phyloP scores from a whole-genome alignment of 768 basidiomycete species.

The Auricularia sp. region DNA sequence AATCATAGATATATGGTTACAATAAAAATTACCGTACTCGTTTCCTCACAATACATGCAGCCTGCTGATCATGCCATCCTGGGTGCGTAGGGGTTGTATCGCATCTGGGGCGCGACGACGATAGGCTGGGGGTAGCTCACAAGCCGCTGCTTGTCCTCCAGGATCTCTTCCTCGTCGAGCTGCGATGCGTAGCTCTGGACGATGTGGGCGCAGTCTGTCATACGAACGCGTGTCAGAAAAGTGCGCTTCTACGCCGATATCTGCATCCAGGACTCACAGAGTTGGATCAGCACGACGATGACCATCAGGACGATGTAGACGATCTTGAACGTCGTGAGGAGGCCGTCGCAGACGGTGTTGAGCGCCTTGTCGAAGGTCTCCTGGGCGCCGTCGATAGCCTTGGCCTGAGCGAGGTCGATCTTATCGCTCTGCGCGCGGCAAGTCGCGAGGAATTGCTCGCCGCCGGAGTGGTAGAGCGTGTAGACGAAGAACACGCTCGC shows the following conservation, averaged over 20 bases:
- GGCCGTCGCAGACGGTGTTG: slow-evolving; percentile 29
- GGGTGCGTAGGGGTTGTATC: too few relatives aligned
- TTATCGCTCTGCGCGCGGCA: slow-evolving; percentile 38
- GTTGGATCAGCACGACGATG: slow-evolving; percentile 38
- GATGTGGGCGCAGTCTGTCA: slow-evolving; percentile 40
- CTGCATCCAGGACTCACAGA: slow-evolving; percentile 36
- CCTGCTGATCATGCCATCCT: too few relatives aligned
- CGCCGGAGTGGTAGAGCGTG: slow-evolving; percentile 32
- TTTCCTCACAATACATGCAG: too few relatives aligned
- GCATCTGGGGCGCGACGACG: too few relatives aligned
- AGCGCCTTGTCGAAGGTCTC: slow-evolving; percentile 17
- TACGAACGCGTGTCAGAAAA: background rate
- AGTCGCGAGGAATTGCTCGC: slow-evolving; percentile 30
- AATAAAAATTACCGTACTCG: too few relatives aligned
- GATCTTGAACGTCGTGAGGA: slow-evolving; percentile 5
- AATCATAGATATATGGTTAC: too few relatives aligned
- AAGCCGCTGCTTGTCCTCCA: too few relatives aligned
- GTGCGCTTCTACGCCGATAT: background rate
- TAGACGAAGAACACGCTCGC: slow-evolving; percentile 43
- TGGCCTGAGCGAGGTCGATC: slow-evolving; percentile 15
- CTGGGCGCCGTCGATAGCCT: slow-evolving; percentile 27
- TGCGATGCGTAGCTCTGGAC: slow-evolving; percentile 43
- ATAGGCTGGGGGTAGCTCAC: too few relatives aligned
- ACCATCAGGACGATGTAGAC: slow-evolving; percentile 9
- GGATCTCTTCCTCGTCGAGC: slow-evolving; percentile 36